phyloP scores from a whole-genome alignment of 805 yeast species.

The Candida railenensis region DNA sequence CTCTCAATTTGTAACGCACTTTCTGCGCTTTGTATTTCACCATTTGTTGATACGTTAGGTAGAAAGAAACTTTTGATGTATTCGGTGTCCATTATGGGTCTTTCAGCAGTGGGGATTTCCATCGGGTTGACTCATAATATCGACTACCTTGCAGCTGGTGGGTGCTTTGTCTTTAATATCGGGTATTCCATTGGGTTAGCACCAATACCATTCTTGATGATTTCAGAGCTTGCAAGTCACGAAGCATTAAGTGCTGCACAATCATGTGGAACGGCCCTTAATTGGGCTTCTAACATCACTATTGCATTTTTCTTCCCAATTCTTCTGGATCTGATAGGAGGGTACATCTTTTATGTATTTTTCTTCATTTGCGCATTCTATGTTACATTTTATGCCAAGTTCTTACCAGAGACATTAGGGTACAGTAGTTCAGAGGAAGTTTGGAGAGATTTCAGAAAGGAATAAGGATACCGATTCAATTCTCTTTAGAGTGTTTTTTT shows the following conservation, averaged over 20 bases:
- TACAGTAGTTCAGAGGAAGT: constrained; percentile 23
- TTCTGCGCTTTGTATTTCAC: constrained; percentile 67
- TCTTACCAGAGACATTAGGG: constrained; percentile 36
- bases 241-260: constrained; percentile 35
- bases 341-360: constrained; percentile 29
- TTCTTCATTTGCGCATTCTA: constrained; percentile 17
- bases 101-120: constrained; percentile 24
- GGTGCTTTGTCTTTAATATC: constrained; percentile 32
- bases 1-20: constrained; percentile 72
- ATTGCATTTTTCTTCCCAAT: constrained; percentile 34
- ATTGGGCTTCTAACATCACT: constrained; percentile 34
- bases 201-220: constrained; percentile 38
- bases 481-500: too few species aligned
- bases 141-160: constrained; percentile 18
- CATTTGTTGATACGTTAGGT: constrained; percentile 70
- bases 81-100: constrained; percentile 21
- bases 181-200: constrained; percentile 37
- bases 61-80: constrained; percentile 47
- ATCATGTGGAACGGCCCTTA: constrained; percentile 32
- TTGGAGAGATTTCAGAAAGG: constrained; percentile 18
- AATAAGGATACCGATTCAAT: too few species aligned
- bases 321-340: constrained; percentile 23
- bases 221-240: constrained; percentile 32
- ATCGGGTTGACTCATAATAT: constrained; percentile 18
- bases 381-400: constrained; percentile 16